Base-by-base conservation (phyloP, 2,329 filamentous ascomycete species). In the Alternaria solani region DNA sequence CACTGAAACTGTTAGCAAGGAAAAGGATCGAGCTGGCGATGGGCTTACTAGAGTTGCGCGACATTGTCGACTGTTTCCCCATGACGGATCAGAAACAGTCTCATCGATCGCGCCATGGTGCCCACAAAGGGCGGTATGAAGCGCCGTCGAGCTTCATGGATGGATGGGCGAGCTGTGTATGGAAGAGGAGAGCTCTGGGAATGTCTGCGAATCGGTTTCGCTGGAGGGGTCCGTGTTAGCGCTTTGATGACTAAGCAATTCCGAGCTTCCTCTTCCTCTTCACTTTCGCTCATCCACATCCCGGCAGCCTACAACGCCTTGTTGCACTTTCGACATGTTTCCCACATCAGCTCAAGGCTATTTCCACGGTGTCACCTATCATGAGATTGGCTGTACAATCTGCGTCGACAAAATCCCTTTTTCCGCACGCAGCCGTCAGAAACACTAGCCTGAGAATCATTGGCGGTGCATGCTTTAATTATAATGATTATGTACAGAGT, bases 21-120 rank as follows among this genome's bases (percentile, higher is more conserved):
- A 51, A 7, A 26, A 30, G n/a, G 23, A 23, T 20, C 51, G 44
- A 46, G 9, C 28, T 30, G 28, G 28, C 0, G 64, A 51, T 65
- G 63, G 66, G 56, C 61, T 61, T 83, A 92, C 90, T 91, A 94
- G 61, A 92, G 80, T 55, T 89, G 86, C 41, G 90, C 90, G 59
- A 95, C 90, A 77, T 97, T 97, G 80, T 97, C 91, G 66, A 96
- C 91, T 16, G 92, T 94, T 81, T 97, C 93, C 73, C 90, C 93
- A 83, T 97, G 93, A 57, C 93, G 89, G 71, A 96, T 88, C 70
- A 97, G 85, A 71, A 93, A 88, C 56, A 97, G 78, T 73, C 84
- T 85, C 86, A 90, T 87, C 57, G 67, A 67, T 57, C 57, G 65
- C 53, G 61, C 64, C 71, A 71, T 72, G 57, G 41, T 67, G 61